A percentile compares a stretch with the other conserved stretches of the same genome.
These are phyloP conservation scores for Boletus reticulatus DNA, from an alignment of 768 basidiomycete genomes.

Conservation along the genomic window DNA sequence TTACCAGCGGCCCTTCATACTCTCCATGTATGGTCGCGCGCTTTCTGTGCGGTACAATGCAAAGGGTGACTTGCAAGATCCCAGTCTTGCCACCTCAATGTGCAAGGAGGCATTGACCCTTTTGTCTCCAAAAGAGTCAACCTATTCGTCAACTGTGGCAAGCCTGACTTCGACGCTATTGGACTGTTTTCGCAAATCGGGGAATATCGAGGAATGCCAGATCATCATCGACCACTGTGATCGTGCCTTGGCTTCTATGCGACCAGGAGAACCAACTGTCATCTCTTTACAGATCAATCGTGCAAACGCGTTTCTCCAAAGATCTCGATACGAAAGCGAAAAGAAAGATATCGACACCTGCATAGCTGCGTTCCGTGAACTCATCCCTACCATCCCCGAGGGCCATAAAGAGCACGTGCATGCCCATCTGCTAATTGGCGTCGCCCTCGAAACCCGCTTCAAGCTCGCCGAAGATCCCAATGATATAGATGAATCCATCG, in stretches of 20 bases:
- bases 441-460: conserved; percentile 21
- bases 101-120: conserved; percentile 17
- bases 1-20: conserved; percentile 1
- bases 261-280: not conserved
- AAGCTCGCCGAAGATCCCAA: not conserved
- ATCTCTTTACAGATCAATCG: conserved; percentile 10
- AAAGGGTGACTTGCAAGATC: conserved; percentile 15
- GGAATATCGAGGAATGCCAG: conserved; percentile 16
- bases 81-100: conserved; percentile 10
- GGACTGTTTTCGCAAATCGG: conserved; percentile 3
- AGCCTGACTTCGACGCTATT: conserved; percentile 6
- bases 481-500: conserved; percentile 28
- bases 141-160: conserved; percentile 1
- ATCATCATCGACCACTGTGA: conserved; percentile 22
- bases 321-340: conserved; percentile 7
- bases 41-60: conserved; percentile 14
- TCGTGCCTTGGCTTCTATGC: conserved; percentile 7
- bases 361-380: conserved; percentile 13
- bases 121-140: not conserved
- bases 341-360: conserved; percentile 3
- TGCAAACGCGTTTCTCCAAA: conserved; percentile 15
- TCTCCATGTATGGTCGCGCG: conserved; percentile 9
- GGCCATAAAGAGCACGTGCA: conserved; percentile 10
- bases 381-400: conserved; percentile 8
- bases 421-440: conserved; percentile 11